These are phyloP conservation scores for Clathrus columnatus DNA, from an alignment of 768 basidiomycete genomes.

Conservation along the genomic window DNA sequence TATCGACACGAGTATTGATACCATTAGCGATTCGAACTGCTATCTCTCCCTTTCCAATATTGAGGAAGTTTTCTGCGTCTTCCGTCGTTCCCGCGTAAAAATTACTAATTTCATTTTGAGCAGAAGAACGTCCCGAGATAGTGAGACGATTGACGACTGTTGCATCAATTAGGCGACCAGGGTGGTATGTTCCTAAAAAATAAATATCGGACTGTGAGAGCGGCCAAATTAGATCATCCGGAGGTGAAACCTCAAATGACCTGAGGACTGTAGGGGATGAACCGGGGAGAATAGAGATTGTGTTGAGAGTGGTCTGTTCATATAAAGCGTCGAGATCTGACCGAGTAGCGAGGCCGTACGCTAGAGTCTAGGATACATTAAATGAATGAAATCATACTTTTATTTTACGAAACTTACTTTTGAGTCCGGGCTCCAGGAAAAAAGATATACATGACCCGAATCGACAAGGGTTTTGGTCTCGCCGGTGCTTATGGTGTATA, in stretches of 20 bases:
- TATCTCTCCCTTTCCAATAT: neutral
- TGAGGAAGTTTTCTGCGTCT: neutral
- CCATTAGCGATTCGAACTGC: slow-evolving; percentile 5
- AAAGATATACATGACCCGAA: neutral
- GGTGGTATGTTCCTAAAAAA: neutral
- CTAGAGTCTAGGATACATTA: neutral
- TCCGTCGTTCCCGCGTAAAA: slow-evolving; percentile 3
- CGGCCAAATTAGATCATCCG: slow-evolving; percentile 1
- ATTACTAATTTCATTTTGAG: neutral
- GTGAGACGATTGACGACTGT: neutral
- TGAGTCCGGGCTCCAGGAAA: slow-evolving; percentile 5
- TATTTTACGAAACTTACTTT: neutral
- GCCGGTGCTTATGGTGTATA: slow-evolving; percentile 5
- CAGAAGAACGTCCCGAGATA: neutral
- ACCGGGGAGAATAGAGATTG: neutral
- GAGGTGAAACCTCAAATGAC: neutral
- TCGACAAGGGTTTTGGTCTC: slow-evolving; percentile 1
- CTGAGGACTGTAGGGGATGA: neutral
- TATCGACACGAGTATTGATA: slow-evolving; percentile 10
- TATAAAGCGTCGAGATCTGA: slow-evolving; percentile 1
- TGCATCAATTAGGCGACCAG: neutral
- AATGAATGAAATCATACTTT: neutral
- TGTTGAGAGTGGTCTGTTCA: neutral
- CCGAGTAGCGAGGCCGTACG: neutral
- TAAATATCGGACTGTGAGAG: neutral